These are phyloP conservation scores for Colletotrichum abscissum DNA, from an alignment of 2,329 filamentous ascomycete species.

Conservation along the genomic window DNA sequence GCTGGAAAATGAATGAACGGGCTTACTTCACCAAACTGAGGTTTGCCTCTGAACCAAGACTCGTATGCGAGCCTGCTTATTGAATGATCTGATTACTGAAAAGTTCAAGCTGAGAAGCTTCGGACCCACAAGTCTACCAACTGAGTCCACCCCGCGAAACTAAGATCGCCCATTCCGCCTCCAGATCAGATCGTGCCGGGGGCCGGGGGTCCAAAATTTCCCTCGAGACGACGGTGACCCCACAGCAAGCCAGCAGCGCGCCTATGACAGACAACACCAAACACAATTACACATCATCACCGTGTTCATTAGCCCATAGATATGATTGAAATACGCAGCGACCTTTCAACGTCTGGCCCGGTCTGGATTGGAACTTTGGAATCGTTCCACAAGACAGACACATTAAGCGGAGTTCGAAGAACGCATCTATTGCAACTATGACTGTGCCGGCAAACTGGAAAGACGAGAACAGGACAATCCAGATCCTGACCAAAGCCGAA, in stretches of 20 bases:
- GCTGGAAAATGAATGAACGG: too few relatives aligned
- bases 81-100: not conserved
- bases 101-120: not conserved
- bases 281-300: not conserved
- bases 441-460: constrained; percentile 6
- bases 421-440: constrained; percentile 45
- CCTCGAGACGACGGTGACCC: constrained; percentile 21
- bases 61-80: not conserved
- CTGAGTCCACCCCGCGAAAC: not conserved
- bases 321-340: not conserved
- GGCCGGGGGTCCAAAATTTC: constrained; percentile 1
- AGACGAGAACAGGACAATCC: constrained; percentile 12
- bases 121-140: not conserved
- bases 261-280: not conserved
- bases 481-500: constrained; percentile 17
- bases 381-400: too few relatives aligned
- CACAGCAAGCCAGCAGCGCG: not conserved
- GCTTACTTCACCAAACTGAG: too few relatives aligned
- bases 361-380: too few relatives aligned
- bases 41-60: not conserved
- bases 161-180: not conserved
- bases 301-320: not conserved
- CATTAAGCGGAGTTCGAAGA: not conserved
- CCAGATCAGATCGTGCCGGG: not conserved
- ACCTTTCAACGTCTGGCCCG: too few relatives aligned